Evolutionary conservation across 2,329 filamentous ascomycete genomes (phyloP).

Genomic region (Cadophora luteo-olivacea): DNA sequence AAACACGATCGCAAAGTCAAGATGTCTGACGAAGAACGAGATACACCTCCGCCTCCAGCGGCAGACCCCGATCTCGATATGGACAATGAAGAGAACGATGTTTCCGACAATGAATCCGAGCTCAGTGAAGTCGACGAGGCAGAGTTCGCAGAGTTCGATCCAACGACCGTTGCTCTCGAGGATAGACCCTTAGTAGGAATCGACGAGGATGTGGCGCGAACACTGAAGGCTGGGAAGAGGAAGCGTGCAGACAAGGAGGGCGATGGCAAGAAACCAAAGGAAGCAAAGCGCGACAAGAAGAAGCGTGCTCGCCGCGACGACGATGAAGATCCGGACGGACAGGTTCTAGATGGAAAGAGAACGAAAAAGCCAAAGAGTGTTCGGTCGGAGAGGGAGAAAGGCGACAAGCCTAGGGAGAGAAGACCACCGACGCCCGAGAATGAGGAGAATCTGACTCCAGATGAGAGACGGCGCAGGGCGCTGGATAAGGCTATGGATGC

Average conservation of each 20-base stretch:
- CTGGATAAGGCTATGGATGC: slow-evolving; percentile 89
- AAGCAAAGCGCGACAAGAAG: slow-evolving; percentile 69
- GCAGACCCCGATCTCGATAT: slow-evolving; percentile 41
- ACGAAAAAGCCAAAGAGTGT: slow-evolving; percentile 47
- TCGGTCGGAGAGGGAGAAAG: slow-evolving; percentile 51
- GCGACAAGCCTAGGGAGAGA: slow-evolving; percentile 47
- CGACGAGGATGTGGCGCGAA: slow-evolving; percentile 69
- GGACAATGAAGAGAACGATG: slow-evolving; percentile 40
- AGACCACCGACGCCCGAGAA: slow-evolving; percentile 68
- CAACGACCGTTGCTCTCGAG: slow-evolving; percentile 66
- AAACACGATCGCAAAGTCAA: not conserved
- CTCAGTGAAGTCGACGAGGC: slow-evolving; percentile 74
- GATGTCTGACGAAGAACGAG: slow-evolving; percentile 33
- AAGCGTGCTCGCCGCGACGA: slow-evolving; percentile 65
- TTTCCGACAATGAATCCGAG: slow-evolving; percentile 54
- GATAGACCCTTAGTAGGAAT: slow-evolving; percentile 67
- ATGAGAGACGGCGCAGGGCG: slow-evolving; percentile 82
- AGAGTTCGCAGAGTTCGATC: slow-evolving; percentile 74
- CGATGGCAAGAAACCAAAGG: slow-evolving; percentile 73
- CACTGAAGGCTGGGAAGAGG: slow-evolving; percentile 68
- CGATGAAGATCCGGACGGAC: slow-evolving; percentile 53
- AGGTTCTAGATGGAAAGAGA: slow-evolving; percentile 60
- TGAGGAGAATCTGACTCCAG: slow-evolving; percentile 81
- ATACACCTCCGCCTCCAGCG: slow-evolving; percentile 33
- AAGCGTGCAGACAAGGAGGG: slow-evolving; percentile 69